Conservation (phyloP, 192 early-diverging fungal species). For the Physocladia obscura region DNA sequence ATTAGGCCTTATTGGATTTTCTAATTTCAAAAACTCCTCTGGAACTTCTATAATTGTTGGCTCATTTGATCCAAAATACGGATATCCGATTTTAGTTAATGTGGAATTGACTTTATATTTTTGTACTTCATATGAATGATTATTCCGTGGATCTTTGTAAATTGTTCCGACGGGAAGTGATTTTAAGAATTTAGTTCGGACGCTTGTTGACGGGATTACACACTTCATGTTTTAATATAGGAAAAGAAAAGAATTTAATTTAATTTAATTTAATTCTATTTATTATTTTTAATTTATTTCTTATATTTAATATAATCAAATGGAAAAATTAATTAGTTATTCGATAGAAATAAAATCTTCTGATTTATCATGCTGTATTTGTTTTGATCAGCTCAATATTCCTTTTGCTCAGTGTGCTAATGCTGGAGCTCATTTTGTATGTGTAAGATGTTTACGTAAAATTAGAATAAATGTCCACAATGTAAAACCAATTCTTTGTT, state of each 20-base stretch:
- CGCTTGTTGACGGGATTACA: not conserved
- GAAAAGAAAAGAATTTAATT: not conserved
- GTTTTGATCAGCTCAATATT: constrained; percentile 4
- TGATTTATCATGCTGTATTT: not conserved
- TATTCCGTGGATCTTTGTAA: not conserved
- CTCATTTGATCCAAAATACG: constrained; percentile 5
- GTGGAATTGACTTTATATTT: constrained; percentile 1
- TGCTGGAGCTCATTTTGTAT: constrained; percentile 2
- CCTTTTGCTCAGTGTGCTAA: constrained; percentile 13
- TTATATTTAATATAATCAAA: not conserved
- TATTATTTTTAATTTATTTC: not conserved
- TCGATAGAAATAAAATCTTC: not conserved
- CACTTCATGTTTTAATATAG: not conserved
- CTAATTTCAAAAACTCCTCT: not conserved
- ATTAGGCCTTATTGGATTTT: not conserved
- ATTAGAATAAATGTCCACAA: not conserved
- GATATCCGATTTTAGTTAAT: not conserved
- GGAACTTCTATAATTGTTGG: not conserved
- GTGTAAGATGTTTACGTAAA: constrained; percentile 9
- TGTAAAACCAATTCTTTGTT: constrained; percentile 10
- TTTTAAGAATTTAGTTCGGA: not conserved
- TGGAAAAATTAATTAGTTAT: not conserved
- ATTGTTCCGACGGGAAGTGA: too few species aligned
- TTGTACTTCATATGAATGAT: not conserved
- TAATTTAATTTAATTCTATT: not conserved